Evolutionary conservation across 306 rosid genomes (phyloP).

Genomic region (Luffa aegyptiaca): DNA sequence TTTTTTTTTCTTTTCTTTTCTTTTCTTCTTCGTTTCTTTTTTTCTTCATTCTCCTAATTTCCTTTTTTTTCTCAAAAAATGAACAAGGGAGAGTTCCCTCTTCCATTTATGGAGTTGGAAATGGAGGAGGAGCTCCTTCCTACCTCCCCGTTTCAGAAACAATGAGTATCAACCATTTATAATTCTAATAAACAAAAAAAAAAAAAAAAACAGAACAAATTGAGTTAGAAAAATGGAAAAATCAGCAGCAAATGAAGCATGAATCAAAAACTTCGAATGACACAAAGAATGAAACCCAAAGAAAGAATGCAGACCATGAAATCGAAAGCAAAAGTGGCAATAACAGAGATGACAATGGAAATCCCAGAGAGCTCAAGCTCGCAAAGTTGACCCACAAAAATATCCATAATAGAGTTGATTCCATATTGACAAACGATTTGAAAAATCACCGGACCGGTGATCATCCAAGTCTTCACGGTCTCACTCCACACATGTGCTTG

Average conservation of each 20-base stretch:
- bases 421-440: slow-evolving; percentile 38
- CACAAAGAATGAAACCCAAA: neutral
- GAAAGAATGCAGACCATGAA: slow-evolving; percentile 24
- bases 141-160: too few relatives aligned
- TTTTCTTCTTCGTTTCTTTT: too few relatives aligned
- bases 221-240: neutral
- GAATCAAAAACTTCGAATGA: too few relatives aligned
- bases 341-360: slow-evolving; percentile 38
- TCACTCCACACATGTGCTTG: slow-evolving; percentile 27
- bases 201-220: neutral
- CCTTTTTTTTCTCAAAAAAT: too few relatives aligned
- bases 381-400: slow-evolving; percentile 64
- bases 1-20: too few relatives aligned
- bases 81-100: too few relatives aligned
- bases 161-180: too few relatives aligned
- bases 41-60: too few relatives aligned
- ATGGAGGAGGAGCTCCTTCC: too few relatives aligned
- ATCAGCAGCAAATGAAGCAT: too few relatives aligned
- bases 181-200: too few relatives aligned
- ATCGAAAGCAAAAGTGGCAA: slow-evolving; percentile 52
- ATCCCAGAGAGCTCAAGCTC: slow-evolving; percentile 50
- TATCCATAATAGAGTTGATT: slow-evolving; percentile 26
- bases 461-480: slow-evolving; percentile 22
- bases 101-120: too few relatives aligned
- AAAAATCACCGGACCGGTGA: slow-evolving; percentile 30